These are phyloP conservation scores for Daphne laureola DNA, from an alignment of 441 rosid genomes.

Conservation along the genomic window DNA sequence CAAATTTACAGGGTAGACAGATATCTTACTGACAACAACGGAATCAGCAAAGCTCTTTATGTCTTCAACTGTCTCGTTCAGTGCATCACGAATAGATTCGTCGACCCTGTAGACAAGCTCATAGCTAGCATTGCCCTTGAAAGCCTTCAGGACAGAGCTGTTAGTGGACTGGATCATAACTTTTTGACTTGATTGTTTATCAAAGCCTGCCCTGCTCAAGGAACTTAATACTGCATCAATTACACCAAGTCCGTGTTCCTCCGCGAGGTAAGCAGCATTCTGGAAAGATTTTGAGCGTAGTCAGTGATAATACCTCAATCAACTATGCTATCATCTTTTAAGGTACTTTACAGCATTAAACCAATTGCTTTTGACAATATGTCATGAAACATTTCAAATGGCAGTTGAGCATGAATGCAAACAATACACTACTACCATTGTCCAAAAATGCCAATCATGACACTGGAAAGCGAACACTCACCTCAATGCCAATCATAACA, in stretches of 20 bases:
- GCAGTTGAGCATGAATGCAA: too few species aligned
- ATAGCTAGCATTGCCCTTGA: slow-evolving; percentile 37
- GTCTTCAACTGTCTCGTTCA: slow-evolving; percentile 33
- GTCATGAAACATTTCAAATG: too few species aligned
- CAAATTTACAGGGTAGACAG: slow-evolving; percentile 29
- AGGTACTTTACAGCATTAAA: too few species aligned
- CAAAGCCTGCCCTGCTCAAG: slow-evolving; percentile 44
- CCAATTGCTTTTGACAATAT: too few species aligned
- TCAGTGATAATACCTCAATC: too few species aligned
- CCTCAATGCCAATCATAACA: slow-evolving; percentile 64
- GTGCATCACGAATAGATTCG: slow-evolving; percentile 42
- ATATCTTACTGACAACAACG: slow-evolving; percentile 44
- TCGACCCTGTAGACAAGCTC: slow-evolving; percentile 56
- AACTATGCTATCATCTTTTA: too few species aligned
- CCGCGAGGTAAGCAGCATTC: slow-evolving; percentile 62
- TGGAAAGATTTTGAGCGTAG: slow-evolving; percentile 19
- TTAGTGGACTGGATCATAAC: slow-evolving; percentile 69
- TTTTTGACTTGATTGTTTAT: slow-evolving; percentile 26
- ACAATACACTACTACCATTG: too few species aligned
- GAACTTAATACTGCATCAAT: slow-evolving; percentile 37
- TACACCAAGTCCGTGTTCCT: slow-evolving; percentile 33
- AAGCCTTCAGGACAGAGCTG: slow-evolving; percentile 53
- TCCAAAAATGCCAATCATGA: slow-evolving; percentile 52
- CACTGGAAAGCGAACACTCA: slow-evolving; percentile 48
- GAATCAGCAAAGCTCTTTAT: slow-evolving; percentile 54